Evolutionary conservation across 2,329 filamentous ascomycete species (phyloP), one percentile per base, ranked within the genome.

Genomic region (Myriosclerotinia scirpicola): DNA sequence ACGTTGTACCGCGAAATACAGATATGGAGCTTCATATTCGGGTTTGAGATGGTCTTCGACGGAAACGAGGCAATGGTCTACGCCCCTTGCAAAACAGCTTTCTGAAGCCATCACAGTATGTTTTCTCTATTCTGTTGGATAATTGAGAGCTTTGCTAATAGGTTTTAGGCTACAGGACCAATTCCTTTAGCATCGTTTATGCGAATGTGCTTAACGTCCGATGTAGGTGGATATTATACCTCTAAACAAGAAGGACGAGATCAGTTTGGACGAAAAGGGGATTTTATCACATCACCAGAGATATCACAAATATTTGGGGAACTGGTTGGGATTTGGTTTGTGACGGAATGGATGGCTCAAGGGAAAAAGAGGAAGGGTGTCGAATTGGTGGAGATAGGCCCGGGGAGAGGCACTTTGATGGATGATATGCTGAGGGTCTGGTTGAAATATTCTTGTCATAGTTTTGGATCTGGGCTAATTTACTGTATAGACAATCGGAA

Each of bases 301-400:
- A 98, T 99, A 73, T 97, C 93, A 0, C 95, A 98, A 77, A 85
- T 98, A 15, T 99, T 99, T 79, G 95, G 95, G 34, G 95, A 99
- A 80, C 83, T 99, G 38, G 83, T 98, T 66, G 95, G 92, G 5
- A 86, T 99, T 73, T 99, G 95, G 95, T 89, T 97, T 69, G 89
- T 98, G 62, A 89, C 94, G 53, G 95, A 99, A 82, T 99, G 95
- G 94, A 91, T 98, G 77, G 90, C 90, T 52, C 95, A 99, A 77
- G 93, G 93, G 20, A 84, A 84, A 68, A 90, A 86, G 65, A 86
- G 81, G 68, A 82, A 84, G 40, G 92, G 91, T 36, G 88, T 97
- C 20, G 90, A 97, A 76, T 82, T 99, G 70, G 92, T 99, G 75
- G 95, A 99, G 79, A 88, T 98, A 72, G 95, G 95, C 0, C 95